A percentile compares a stretch with the other conserved stretches of the same genome.
These are phyloP conservation scores for Nakaseomyces kungkrabaensis DNA, from an alignment of 1,139 yeast genomes.

Conservation along the genomic window DNA sequence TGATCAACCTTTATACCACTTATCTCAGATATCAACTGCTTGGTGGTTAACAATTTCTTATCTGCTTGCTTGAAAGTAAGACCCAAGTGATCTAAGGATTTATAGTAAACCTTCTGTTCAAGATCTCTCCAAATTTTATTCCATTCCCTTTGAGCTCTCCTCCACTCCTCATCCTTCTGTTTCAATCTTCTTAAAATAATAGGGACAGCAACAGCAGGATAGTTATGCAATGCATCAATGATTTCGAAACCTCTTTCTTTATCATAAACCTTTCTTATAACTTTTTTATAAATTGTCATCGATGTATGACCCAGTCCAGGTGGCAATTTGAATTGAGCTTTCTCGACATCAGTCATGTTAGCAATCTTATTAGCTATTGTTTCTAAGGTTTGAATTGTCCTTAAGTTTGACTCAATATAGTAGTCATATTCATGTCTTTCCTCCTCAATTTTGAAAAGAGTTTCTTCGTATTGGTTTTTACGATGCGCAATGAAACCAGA, in stretches of 20 bases:
- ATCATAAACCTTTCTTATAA: constrained; percentile 84
- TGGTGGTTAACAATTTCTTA: constrained; percentile 80
- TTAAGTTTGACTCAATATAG: constrained; percentile 86
- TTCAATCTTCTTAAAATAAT: constrained; percentile 82
- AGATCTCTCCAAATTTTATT: constrained; percentile 98
- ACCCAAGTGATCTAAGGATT: constrained; percentile 90
- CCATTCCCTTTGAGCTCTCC: constrained; percentile 97
- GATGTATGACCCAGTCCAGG: constrained; percentile 91
- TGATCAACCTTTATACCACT: constrained; percentile 90
- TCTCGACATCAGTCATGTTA: constrained; percentile 86
- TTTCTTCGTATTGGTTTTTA: constrained; percentile 94
- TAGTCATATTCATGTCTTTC: constrained; percentile 96
- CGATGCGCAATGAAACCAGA: constrained; percentile 97
- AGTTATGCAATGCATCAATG: constrained; percentile 88
- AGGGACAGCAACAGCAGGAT: constrained; percentile 92
- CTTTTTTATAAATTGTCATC: constrained; percentile 83
- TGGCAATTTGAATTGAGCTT: constrained; percentile 74
- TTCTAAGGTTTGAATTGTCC: constrained; percentile 92
- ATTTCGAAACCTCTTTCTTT: constrained; percentile 94
- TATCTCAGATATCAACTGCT: constrained; percentile 83
- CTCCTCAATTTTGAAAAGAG: constrained; percentile 88
- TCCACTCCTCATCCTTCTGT: constrained; percentile 99
- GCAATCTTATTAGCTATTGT: constrained; percentile 92
- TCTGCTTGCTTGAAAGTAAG: constrained; percentile 94
- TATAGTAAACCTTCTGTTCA: constrained; percentile 89